These are phyloP conservation scores for Carex kokanica DNA, from an alignment of 176 grass and related monocot species.

Conservation along the genomic window DNA sequence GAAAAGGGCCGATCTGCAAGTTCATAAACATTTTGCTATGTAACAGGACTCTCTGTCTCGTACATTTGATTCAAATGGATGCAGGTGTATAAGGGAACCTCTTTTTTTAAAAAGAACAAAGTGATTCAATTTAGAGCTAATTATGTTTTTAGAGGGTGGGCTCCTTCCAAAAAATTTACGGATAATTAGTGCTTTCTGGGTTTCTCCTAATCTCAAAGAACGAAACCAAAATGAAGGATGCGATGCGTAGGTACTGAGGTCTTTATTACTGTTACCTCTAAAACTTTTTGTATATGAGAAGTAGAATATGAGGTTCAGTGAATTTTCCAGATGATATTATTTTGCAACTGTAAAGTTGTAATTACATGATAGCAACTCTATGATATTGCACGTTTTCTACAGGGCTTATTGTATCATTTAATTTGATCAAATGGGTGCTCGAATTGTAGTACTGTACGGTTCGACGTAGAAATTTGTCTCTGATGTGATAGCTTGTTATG, in stretches of 20 bases:
- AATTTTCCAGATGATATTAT: not conserved
- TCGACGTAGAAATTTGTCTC: not conserved
- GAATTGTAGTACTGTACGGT: not conserved
- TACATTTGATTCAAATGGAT: no score
- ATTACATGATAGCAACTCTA: not conserved
- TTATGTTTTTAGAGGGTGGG: not conserved
- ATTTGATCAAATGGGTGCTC: not conserved
- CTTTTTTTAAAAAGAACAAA: not conserved
- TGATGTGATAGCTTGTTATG: not conserved
- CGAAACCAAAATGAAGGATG: not conserved
- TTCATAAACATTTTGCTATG: not conserved
- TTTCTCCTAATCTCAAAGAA: not conserved
- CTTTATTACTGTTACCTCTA: not conserved
- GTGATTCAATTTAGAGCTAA: not conserved
- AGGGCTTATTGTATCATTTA: not conserved
- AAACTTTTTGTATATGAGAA: not conserved
- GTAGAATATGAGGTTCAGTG: not conserved
- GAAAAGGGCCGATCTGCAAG: not conserved
- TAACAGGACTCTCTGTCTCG: not conserved
- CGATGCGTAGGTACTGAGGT: not conserved
- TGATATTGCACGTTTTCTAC: not conserved
- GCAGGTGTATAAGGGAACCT: no score
- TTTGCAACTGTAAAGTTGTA: not conserved
- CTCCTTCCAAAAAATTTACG: not conserved
- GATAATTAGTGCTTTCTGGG: no score